phyloP scores from a whole-genome alignment of 2,329 filamentous ascomycete genomes.

The Diaporthe destruens region DNA sequence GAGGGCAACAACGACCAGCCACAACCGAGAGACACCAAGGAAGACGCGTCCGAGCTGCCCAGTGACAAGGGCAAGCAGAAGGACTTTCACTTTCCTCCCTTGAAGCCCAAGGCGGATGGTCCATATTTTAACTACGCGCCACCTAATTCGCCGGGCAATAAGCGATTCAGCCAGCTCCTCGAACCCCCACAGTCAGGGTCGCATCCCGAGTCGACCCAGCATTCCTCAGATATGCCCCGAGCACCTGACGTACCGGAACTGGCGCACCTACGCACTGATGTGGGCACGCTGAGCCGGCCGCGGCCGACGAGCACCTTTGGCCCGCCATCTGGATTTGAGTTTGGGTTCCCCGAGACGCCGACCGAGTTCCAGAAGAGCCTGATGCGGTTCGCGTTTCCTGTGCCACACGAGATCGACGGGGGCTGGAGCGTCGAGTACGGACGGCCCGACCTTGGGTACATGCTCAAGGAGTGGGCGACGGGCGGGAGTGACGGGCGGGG shows the following conservation, averaged over 20 bases:
- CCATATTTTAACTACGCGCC: conserved; percentile 73
- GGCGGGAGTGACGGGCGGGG: conserved; percentile 75
- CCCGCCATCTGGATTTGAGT: conserved; percentile 76
- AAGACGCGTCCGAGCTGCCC: conserved; percentile 47
- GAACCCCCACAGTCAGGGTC: conserved; percentile 40
- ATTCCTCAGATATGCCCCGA: conserved; percentile 38
- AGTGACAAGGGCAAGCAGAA: conserved; percentile 52
- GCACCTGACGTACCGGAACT: conserved; percentile 62
- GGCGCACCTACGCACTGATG: conserved; percentile 67
- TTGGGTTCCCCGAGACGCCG: conserved; percentile 86
- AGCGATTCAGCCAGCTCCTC: conserved; percentile 49
- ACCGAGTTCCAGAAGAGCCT: conserved; percentile 90
- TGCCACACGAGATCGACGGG: conserved; percentile 75
- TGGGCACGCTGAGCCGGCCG: conserved; percentile 49
- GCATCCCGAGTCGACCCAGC: conserved; percentile 26
- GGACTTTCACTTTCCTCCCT: conserved; percentile 71
- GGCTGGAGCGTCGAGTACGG: conserved; percentile 96
- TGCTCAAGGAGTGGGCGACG: conserved; percentile 85
- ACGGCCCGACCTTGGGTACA: conserved; percentile 86
- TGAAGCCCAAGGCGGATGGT: conserved; percentile 60
- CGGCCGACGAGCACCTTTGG: conserved; percentile 70
- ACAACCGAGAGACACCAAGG: conserved; percentile 53
- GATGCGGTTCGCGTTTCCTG: conserved; percentile 89
- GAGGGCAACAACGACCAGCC: conserved; percentile 63
- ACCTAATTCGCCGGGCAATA: conserved; percentile 56